A percentile compares a stretch with the other conserved stretches of the same genome.
phyloP scores from a whole-genome alignment of 2,329 filamentous ascomycete genomes.

The Lasiodiplodia hormozganensis region DNA sequence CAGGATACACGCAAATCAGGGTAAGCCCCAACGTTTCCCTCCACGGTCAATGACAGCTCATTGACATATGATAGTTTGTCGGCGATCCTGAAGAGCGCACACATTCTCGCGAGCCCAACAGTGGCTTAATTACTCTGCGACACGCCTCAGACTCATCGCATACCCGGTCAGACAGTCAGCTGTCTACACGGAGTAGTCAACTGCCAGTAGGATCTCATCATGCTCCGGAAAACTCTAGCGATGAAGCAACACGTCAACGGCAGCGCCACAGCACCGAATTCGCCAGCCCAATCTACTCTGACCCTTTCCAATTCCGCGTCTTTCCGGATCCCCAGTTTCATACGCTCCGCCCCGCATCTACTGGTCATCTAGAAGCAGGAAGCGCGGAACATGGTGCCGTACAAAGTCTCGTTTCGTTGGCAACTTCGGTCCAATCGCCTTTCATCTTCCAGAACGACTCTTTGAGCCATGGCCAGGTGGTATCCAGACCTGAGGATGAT shows the following conservation, averaged over 20 bases:
- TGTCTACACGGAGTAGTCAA: background rate
- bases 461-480: constrained; percentile 30
- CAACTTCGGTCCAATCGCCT: constrained; percentile 32
- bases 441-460: constrained; percentile 36
- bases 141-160: background rate
- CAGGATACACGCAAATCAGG: constrained; percentile 16
- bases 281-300: background rate
- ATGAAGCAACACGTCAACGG: background rate
- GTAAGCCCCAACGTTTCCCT: background rate
- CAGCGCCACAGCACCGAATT: background rate
- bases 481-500: background rate
- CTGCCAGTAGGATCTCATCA: background rate
- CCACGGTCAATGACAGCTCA: background rate
- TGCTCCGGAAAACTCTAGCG: background rate
- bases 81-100: constrained; percentile 33
- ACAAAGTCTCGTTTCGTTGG: constrained; percentile 10
- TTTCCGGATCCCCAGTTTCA: background rate
- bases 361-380: background rate
- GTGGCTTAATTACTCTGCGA: background rate
- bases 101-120: constrained; percentile 30
- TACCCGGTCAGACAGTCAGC: background rate
- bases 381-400: constrained; percentile 20
- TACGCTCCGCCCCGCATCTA: background rate
- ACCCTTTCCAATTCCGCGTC: background rate
- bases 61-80: constrained; percentile 7